Base-by-base conservation (phyloP, 768 basidiomycete genomes). In the Termitomyces sp. region DNA sequence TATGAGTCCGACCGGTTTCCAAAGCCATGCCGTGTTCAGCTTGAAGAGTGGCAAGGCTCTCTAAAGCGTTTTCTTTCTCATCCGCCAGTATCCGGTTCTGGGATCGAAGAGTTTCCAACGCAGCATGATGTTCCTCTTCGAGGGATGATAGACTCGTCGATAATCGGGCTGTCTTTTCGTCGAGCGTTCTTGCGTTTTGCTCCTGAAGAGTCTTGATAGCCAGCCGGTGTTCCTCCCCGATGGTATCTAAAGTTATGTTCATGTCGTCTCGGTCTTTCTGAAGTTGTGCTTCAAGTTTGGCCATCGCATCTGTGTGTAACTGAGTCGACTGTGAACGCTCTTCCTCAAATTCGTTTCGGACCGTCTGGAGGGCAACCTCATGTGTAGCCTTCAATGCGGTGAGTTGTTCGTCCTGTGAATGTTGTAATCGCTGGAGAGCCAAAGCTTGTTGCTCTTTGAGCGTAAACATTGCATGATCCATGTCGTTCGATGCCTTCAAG, bases 401-500 rank as follows among this genome's bases (percentile, higher is more conserved):
- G n/a, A 82, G 59, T 46, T 87, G 84, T 57, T 77, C 78, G 47
- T 81, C 76, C 61, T 91, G 86, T 9, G 75, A 75, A 36, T 70
- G 77, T 61, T 83, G 79, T 34, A 87, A 63, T 56, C 85, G 82
- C 52, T 77, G 71, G 8, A 92, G 72, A 42, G 82, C 69, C 1
- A 68, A 62, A 5, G 79, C 76, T 51, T 90, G 84, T 59, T 84
- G 80, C 64, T 83, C 80, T 65, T 80, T 78, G 31, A 83, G 71
- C 27, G 69, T 63, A 44, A 71, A 74, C 12, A 83, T 64, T 1
- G 79, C 71, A 2, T 75, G 72, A 49, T 85, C 84, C 53, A 79
- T 66, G 46, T 85, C 81, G 72, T 73, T 59, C 65, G 77, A 53
- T 72, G 68, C 66, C 69, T 71, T 58, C 68, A 63, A 57, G 60